These are phyloP conservation scores for Gnomoniopsis smithogilvyi DNA, from an alignment of 2,329 filamentous ascomycete species.

Conservation along the genomic window DNA sequence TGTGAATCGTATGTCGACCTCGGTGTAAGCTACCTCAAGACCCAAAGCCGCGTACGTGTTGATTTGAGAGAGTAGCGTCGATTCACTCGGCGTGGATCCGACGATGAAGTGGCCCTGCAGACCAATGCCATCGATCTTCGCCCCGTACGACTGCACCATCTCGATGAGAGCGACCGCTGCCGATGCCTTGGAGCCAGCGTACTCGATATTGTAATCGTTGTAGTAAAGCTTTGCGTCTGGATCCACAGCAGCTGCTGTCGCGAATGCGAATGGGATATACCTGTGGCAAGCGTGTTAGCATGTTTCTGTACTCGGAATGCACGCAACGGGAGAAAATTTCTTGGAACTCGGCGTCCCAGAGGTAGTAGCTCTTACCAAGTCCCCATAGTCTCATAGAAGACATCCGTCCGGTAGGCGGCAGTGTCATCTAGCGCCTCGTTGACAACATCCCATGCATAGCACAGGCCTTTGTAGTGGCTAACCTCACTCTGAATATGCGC, in stretches of 20 bases:
- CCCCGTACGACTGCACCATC: constrained; percentile 42
- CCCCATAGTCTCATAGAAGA: constrained; percentile 55
- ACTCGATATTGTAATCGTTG: constrained; percentile 56
- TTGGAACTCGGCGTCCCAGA: background rate
- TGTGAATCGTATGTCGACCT: constrained; percentile 54
- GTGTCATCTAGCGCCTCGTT: constrained; percentile 63
- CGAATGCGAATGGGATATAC: constrained; percentile 58
- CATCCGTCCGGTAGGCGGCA: constrained; percentile 46
- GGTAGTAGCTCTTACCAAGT: background rate
- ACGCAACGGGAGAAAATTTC: too few relatives aligned
- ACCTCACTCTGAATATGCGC: constrained; percentile 59
- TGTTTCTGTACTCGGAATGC: too few relatives aligned
- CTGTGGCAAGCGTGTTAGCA: constrained; percentile 27
- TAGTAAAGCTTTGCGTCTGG: constrained; percentile 54
- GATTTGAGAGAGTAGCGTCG: constrained; percentile 42
- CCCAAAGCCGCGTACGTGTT: constrained; percentile 47
- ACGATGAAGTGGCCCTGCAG: constrained; percentile 60
- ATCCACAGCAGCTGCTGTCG: constrained; percentile 50
- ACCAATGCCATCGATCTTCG: constrained; percentile 60
- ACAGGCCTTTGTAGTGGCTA: constrained; percentile 55
- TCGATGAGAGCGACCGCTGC: constrained; percentile 41
- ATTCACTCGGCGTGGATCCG: constrained; percentile 44
- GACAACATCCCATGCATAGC: constrained; percentile 63
- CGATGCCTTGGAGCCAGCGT: constrained; percentile 42
- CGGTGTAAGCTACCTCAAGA: constrained; percentile 58